Base-by-base conservation (phyloP, 768 basidiomycete species). In the Tricholomella constricta region DNA sequence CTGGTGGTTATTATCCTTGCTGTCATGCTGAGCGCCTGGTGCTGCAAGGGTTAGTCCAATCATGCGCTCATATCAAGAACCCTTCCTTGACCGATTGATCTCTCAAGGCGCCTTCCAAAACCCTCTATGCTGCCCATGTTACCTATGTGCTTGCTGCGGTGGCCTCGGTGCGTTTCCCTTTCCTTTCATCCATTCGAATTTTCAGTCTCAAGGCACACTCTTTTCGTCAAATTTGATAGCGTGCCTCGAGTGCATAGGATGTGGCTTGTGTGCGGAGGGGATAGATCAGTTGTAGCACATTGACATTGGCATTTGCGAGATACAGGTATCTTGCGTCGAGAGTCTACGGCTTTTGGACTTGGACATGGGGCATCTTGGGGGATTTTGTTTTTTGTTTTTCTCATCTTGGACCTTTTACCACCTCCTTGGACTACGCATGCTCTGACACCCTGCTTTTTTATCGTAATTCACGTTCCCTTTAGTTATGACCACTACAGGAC, bases 101-200 rank as follows among this genome's bases (percentile, higher is more conserved):
- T 17, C 35, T 10, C 43, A 15, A 82, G 82, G 79, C 14, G 64
- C 79, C 0, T 86, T 85, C 60, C 61, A 81, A 54, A 88, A 88
- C 52, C 85, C 85, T 2, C 69, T 78, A 0, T 87, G 84, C 58
- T 86, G 84, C 58, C 86, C 86, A 1, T 87, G 86, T 61, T 88
- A 88, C 64, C 72, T 86, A 7, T 88, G 86, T 56, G 86, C 86
- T 4, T 87, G 84, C 64, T 87, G 85, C 51, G 85, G 86, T 51
- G 86, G 86, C 34, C 73, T 87, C 15, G 81, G 84, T 84, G 60
- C 57, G 69, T 64, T 10, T 20, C 10, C 41, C 10, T 19, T 38
- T 27, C 31, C 9, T 32, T 31, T 47, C 12, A 32, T 15, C 3
- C 17, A 15, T 58, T 26, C 15, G 17, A 15, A 2, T 12, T n/a